These are phyloP conservation scores for Penstemon eatonii DNA, from an alignment of 257 asterid species.

Conservation along the genomic window DNA sequence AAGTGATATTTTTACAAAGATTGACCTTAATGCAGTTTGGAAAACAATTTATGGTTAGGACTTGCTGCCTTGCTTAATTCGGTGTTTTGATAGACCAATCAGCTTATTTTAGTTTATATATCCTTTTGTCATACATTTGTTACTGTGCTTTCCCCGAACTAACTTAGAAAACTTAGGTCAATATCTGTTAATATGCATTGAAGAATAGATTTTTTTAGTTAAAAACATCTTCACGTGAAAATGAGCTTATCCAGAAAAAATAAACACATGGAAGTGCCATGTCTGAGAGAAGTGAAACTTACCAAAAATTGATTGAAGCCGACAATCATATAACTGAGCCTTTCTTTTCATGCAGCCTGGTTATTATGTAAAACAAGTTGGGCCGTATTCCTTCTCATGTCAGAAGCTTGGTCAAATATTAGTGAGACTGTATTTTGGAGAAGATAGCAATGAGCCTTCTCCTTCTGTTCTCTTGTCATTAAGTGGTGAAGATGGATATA, in stretches of 20 bases:
- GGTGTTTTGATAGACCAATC: not conserved
- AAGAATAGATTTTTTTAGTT: not conserved
- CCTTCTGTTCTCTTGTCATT: slow-evolving; percentile 88
- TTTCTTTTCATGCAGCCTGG: slow-evolving; percentile 71
- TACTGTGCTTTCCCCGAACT: slow-evolving; percentile 5
- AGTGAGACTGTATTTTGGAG: slow-evolving; percentile 63
- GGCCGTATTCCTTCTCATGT: slow-evolving; percentile 74
- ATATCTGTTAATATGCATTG: not conserved
- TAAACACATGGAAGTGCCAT: no score
- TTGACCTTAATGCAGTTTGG: not conserved
- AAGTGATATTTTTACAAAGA: not conserved
- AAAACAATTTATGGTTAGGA: not conserved
- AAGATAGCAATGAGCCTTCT: slow-evolving; percentile 65
- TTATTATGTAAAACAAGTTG: slow-evolving; percentile 74
- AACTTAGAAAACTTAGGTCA: not conserved
- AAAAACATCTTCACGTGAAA: not conserved
- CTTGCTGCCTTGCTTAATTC: not conserved
- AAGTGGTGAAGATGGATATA: slow-evolving; percentile 98
- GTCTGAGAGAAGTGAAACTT: no score
- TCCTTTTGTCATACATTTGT: slow-evolving; percentile 4
- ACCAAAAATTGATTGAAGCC: no score
- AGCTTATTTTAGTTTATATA: not conserved
- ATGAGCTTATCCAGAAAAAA: no score
- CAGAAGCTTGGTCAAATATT: slow-evolving; percentile 87
- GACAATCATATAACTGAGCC: not conserved